Base-by-base conservation (phyloP, 2,329 filamentous ascomycete genomes). In the Periconia macrospinosa region DNA sequence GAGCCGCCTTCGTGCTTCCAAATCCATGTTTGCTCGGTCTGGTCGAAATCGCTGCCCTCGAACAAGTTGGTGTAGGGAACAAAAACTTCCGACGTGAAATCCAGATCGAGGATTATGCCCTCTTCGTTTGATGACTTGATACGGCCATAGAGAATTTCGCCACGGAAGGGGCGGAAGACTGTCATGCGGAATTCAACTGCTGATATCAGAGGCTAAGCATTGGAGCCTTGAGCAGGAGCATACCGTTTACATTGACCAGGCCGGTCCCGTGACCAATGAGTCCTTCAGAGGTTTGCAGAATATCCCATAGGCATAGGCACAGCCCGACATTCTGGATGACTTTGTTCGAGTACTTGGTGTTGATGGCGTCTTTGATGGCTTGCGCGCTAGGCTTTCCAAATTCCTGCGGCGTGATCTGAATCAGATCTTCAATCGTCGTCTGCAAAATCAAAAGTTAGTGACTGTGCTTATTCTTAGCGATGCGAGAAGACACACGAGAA, bases 261-360 rank as follows among this genome's bases (percentile, higher is more conserved):
- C 94, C 94, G 17, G 88, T 92, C 27, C 93, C 92, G 74, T 97
- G 91, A 27, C 93, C 92, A 62, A 99, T 96, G 23, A 97, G 79
- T 30, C 94, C 94, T 73, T 99, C 94, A 0, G 92, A 96, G 0
- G 91, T 86, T 76, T 89, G 90, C 6, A 96, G 78, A 13, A 99
- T 80, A 70, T 97, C 94, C 77, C 94, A 97, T 65, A 99, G 85
- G 70, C 90, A 93, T 63, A 99, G 88, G 69, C 92, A 97, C 3
- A 99, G 86, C 11, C 94, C 94, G 54, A 97, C 87, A 69, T 94
- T 94, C 71, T 96, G 93, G 57, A 99, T 91, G 92, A 91, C 88
- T 76, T 93, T 94, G 78, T 99, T 97, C 55, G 93, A 87, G 75
- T 97, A 99, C 77, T 99, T 99, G 59, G 87, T 83, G 73, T 99